Evolutionary conservation across 305 asterid species (phyloP).

Genomic region (Fraxinus baroniana): DNA sequence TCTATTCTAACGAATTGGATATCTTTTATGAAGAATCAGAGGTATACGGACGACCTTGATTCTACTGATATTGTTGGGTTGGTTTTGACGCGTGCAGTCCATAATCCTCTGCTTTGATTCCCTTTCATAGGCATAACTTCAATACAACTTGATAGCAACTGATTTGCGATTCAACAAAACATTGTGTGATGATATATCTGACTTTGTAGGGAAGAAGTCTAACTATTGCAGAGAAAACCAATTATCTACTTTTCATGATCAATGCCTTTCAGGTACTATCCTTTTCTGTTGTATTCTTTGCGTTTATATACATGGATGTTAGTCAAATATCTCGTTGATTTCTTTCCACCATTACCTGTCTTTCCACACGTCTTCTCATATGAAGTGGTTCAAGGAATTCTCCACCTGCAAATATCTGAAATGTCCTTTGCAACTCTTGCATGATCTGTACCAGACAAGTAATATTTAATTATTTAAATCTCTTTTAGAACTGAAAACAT

Average conservation of each 20-base stretch:
- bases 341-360: constrained; percentile 15
- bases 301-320: not conserved
- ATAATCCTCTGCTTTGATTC: not conserved
- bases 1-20: not conserved
- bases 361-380: constrained; percentile 5
- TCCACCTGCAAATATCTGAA: constrained; percentile 8
- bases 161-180: constrained; percentile 14
- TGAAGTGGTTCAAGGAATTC: constrained; percentile 14
- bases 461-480: not conserved
- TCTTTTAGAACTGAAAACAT: not conserved
- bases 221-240: constrained; percentile 86
- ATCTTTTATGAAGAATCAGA: not conserved
- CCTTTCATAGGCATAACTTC: constrained; percentile 4
- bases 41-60: constrained; percentile 6
- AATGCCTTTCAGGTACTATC: constrained; percentile 87
- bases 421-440: not conserved
- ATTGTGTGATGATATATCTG: constrained; percentile 11
- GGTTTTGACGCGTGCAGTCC: constrained; percentile 2
- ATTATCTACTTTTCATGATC: constrained; percentile 94
- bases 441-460: not conserved
- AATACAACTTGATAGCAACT: not conserved
- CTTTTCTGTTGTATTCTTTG: constrained; percentile 16
- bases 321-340: not conserved
- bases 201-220: constrained; percentile 70
- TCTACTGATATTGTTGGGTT: constrained; percentile 14